Conservation (phyloP, 2,329 filamentous ascomycete species). For the Nothopassalora personata region DNA sequence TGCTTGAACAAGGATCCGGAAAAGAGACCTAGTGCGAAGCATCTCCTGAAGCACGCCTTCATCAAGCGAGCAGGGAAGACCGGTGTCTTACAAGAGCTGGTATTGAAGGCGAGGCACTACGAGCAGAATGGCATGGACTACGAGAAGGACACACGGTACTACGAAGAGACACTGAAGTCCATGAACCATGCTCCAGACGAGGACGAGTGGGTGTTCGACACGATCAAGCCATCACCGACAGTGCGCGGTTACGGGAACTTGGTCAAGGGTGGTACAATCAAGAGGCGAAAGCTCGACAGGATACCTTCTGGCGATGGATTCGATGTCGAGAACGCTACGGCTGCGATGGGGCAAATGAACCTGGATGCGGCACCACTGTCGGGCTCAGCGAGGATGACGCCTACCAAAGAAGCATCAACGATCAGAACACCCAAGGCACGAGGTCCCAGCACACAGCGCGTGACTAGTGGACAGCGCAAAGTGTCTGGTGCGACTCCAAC, state of each 20-base stretch:
- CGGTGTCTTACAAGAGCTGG: conserved; percentile 80
- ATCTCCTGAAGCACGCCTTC: conserved; percentile 82
- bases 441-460: conserved; percentile 30
- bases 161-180: conserved; percentile 74
- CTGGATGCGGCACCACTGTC: conserved; percentile 40
- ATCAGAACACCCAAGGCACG: conserved; percentile 36
- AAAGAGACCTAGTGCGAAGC: conserved; percentile 74
- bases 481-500: conserved; percentile 19
- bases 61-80: conserved; percentile 81
- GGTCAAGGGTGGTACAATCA: conserved; percentile 46
- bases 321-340: conserved; percentile 33
- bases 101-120: conserved; percentile 75
- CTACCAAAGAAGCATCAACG: conserved; percentile 28
- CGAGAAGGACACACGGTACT: conserved; percentile 64
- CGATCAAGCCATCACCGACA: conserved; percentile 64
- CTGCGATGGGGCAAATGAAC: conserved; percentile 39
- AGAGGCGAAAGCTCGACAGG: conserved; percentile 44
- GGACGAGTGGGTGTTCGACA: conserved; percentile 95
- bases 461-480: conserved; percentile 37
- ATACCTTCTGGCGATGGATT: conserved; percentile 38
- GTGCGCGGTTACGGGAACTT: conserved; percentile 45
- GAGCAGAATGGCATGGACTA: conserved; percentile 49
- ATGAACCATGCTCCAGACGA: conserved; percentile 54
- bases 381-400: conserved; percentile 17
- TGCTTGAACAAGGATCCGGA: conserved; percentile 93